Percentiles rank a stretch among this genome's conserved stretches.
Evolutionary conservation across 208 protist genomes (phyloP).

Genomic region (Crithidia acanthocephali): DNA sequence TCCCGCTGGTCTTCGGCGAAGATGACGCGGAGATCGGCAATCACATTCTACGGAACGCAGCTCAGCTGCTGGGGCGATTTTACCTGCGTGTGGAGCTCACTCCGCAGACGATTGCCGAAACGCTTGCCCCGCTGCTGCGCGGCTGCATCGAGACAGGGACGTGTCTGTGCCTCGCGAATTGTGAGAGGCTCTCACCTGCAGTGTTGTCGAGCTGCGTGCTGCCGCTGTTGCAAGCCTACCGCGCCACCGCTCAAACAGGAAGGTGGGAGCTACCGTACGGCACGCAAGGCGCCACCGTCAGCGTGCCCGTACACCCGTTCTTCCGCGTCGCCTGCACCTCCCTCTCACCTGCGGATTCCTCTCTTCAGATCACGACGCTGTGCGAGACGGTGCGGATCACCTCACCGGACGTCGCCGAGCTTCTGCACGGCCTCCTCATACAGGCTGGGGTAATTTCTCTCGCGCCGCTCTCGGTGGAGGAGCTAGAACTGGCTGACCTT

Average conservation of each 20-base stretch:
- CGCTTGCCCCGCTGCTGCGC: conserved; percentile 49
- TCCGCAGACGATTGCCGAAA: conserved; percentile 35
- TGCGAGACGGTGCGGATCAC: conserved; percentile 24
- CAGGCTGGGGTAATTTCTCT: conserved; percentile 16
- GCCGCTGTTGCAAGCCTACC: conserved; percentile 13
- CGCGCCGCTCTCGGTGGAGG: conserved; percentile 23
- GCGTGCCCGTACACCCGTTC: conserved; percentile 30
- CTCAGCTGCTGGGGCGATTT: conserved; percentile 61
- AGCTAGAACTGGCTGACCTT: conserved; percentile 53
- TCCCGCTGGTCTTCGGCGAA: conserved; percentile 38
- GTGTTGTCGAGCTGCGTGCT: conserved; percentile 23
- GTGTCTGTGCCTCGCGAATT: conserved; percentile 65
- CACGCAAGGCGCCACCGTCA: not conserved
- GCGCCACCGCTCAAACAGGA: conserved; percentile 12
- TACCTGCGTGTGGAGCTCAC: conserved; percentile 64
- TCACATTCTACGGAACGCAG: conserved; percentile 26
- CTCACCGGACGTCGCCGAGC: conserved; percentile 34
- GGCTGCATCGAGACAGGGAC: conserved; percentile 67
- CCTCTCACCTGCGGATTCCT: not conserved
- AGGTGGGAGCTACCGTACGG: conserved; percentile 26
- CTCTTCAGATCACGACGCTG: conserved; percentile 16
- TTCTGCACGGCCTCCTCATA: conserved; percentile 51
- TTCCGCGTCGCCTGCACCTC: conserved; percentile 25
- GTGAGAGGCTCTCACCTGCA: conserved; percentile 37
- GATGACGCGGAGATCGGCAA: conserved; percentile 18